phyloP scores from a whole-genome alignment of 208 protist species.

The Leishmania aethiopica region DNA sequence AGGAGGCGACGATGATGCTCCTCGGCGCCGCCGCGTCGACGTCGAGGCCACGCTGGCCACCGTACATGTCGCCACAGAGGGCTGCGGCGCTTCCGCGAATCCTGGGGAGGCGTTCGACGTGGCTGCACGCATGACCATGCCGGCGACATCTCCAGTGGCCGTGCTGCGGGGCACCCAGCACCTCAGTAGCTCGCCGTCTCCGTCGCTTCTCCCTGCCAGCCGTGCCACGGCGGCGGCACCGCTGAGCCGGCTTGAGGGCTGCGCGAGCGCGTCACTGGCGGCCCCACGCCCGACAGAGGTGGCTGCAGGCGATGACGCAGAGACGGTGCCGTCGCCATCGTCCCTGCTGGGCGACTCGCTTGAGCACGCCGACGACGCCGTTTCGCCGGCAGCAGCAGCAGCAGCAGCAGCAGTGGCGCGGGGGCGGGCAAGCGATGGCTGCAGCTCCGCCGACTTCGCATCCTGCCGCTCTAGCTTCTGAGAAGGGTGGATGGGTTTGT shows the following conservation, averaged over 20 bases:
- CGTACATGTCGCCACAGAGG: neutral
- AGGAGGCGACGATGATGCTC: neutral
- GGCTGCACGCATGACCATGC: neutral
- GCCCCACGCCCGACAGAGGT: neutral
- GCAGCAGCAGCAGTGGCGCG: neutral
- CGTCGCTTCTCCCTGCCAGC: neutral
- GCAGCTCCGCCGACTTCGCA: slow-evolving; percentile 23
- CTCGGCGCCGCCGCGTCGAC: neutral
- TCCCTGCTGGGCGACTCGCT: neutral
- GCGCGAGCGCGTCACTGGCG: neutral
- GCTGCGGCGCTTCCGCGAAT: neutral
- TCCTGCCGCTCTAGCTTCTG: slow-evolving; percentile 31
- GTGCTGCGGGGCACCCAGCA: neutral
- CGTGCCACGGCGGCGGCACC: neutral
- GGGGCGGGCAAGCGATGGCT: neutral
- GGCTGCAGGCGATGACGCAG: neutral
- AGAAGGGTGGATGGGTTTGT: neutral
- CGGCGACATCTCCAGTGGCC: neutral
- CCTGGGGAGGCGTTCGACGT: neutral
- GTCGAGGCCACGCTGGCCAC: neutral
- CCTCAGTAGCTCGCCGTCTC: neutral
- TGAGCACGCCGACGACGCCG: neutral
- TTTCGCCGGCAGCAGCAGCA: neutral
- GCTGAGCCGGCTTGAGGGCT: neutral
- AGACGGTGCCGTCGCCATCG: neutral